Evolutionary conservation across 306 rosid species (phyloP).

Genomic region (Citrullus colocynthis): DNA sequence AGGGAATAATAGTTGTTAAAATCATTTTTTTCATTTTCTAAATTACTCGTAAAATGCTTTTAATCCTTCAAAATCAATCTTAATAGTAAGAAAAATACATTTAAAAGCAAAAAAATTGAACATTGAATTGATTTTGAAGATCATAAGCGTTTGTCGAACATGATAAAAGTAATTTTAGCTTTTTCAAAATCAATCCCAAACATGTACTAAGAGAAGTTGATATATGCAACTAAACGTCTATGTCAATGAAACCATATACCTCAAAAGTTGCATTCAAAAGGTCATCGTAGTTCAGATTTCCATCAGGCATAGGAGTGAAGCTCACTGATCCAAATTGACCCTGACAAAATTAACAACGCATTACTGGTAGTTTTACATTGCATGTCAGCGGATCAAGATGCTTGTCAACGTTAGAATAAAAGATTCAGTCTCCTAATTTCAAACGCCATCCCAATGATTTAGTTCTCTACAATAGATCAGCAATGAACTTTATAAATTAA

Average conservation of each 20-base stretch:
- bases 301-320: slow-evolving; percentile 64
- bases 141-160: too few relatives aligned
- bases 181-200: background rate
- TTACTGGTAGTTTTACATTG: background rate
- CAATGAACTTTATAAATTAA: background rate
- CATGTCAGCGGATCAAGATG: background rate
- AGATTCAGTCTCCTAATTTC: background rate
- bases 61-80: too few relatives aligned
- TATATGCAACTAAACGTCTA: background rate
- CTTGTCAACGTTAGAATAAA: background rate
- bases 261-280: slow-evolving; percentile 34
- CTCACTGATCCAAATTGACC: slow-evolving; percentile 39
- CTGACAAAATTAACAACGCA: slow-evolving; percentile 20
- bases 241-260: slow-evolving; percentile 24
- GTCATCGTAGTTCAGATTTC: slow-evolving; percentile 50
- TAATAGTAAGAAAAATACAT: too few relatives aligned
- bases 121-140: too few relatives aligned
- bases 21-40: too few relatives aligned
- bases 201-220: background rate
- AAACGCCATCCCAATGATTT: background rate
- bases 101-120: too few relatives aligned
- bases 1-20: too few relatives aligned
- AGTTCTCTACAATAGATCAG: background rate
- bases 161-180: too few relatives aligned
- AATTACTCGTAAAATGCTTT: too few relatives aligned